These are phyloP conservation scores for Lactuca saligna DNA, from an alignment of 129 eudicot species.

Conservation along the genomic window DNA sequence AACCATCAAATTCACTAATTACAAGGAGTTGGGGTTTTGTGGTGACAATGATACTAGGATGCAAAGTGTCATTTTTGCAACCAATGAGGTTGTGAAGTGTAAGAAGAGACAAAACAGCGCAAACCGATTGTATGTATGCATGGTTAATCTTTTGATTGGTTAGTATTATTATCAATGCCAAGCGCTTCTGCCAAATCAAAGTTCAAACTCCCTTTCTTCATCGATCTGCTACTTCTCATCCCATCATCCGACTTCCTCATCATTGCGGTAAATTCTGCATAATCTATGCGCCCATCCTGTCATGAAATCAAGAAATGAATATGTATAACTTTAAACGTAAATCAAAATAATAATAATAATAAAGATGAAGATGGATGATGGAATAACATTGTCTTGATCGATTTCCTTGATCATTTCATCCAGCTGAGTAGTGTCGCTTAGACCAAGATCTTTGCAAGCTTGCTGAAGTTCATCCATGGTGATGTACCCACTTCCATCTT, in stretches of 20 bases:
- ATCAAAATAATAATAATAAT: neutral
- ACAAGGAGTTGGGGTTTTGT: no score
- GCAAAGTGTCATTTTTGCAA: no score
- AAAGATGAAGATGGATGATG: neutral
- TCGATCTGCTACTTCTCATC: slow-evolving; percentile 33
- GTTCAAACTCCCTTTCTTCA: slow-evolving; percentile 37
- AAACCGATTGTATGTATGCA: no score
- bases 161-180: slow-evolving; percentile 16
- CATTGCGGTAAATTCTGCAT: slow-evolving; percentile 45
- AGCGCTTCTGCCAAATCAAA: slow-evolving; percentile 38
- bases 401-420: slow-evolving; percentile 46
- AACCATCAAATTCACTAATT: no score
- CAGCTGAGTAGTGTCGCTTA: slow-evolving; percentile 32
- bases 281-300: slow-evolving; percentile 51
- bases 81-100: neutral
- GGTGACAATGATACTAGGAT: no score
- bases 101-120: no score
- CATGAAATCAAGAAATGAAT: no score
- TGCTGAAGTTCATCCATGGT: slow-evolving; percentile 62
- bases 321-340: neutral
- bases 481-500: slow-evolving; percentile 61
- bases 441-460: slow-evolving; percentile 61
- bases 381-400: slow-evolving; percentile 44
- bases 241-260: slow-evolving; percentile 46
- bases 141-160: slow-evolving; percentile 9